phyloP scores from a whole-genome alignment of 73 alveolate species.

The Tetrahymena borealis region DNA sequence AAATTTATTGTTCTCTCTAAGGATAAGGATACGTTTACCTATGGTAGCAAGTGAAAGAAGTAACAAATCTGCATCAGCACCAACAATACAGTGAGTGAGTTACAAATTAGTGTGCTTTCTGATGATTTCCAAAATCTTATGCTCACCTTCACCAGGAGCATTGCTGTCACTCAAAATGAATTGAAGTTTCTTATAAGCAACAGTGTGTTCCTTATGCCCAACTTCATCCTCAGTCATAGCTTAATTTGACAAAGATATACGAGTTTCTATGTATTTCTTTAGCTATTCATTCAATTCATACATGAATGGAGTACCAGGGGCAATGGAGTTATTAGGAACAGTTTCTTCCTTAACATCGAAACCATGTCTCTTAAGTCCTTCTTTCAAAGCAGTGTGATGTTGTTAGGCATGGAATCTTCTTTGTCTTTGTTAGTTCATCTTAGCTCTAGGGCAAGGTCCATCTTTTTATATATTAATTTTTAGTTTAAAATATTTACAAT shows the following conservation, averaged over 20 bases:
- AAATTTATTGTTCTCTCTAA: not conserved
- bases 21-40: not conserved
- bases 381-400: not conserved
- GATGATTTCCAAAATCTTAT: not conserved
- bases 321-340: not conserved
- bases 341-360: not conserved
- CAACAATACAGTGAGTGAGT: not conserved
- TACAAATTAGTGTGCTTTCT: not conserved
- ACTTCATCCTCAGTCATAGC: not conserved
- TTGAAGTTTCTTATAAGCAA: not conserved
- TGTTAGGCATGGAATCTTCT: not conserved
- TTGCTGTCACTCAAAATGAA: not conserved
- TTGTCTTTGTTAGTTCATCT: not conserved
- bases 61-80: not conserved
- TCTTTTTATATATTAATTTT: not conserved
- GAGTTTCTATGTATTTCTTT: not conserved
- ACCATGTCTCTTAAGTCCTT: not conserved
- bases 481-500: too few species aligned
- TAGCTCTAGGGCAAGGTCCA: not conserved
- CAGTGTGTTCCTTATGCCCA: not conserved
- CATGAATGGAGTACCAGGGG: not conserved
- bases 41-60: not conserved
- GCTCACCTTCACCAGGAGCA: conserved; percentile 1
- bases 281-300: not conserved
- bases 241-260: not conserved